Conservation (phyloP, 106 monocot species). For the Dendrobium nobile region DNA sequence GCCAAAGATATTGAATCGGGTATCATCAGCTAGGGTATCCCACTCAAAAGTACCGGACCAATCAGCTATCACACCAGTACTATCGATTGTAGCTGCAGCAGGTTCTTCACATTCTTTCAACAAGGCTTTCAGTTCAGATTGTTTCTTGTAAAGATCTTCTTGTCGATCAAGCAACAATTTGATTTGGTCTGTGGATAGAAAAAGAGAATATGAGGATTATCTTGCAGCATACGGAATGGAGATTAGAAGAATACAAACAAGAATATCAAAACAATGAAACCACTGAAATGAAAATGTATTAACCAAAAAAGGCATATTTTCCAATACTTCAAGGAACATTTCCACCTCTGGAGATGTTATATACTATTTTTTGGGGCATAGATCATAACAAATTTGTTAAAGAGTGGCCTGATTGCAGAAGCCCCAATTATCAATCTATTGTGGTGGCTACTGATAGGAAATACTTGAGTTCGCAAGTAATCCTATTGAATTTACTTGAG, state of each 20-base stretch:
- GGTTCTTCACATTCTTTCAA: conserved; percentile 47
- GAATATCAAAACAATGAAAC: not conserved
- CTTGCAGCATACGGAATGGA: not conserved
- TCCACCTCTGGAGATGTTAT: not conserved
- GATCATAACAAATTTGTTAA: not conserved
- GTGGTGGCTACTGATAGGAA: not conserved
- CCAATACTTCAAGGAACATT: not conserved
- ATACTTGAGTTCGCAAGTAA: too few species aligned
- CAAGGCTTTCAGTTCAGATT: conserved; percentile 63
- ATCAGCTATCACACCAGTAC: conserved; percentile 30
- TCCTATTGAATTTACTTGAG: too few species aligned
- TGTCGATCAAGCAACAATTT: conserved; percentile 73
- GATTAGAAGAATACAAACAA: not conserved
- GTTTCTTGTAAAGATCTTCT: conserved; percentile 56
- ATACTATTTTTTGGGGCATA: not conserved
- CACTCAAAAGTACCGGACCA: conserved; percentile 88
- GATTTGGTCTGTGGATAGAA: conserved; percentile 60
- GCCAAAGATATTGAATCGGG: conserved; percentile 83
- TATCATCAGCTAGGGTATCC: conserved; percentile 77
- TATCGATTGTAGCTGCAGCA: conserved; percentile 12
- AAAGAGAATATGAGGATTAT: not conserved
- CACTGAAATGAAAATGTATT: not conserved
- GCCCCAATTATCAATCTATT: not conserved
- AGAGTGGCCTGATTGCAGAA: not conserved
- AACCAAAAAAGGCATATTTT: not conserved